Percentiles rank a stretch among this genome's conserved stretches.
These are phyloP conservation scores for Chytriomyces sp. DNA, from an alignment of 192 early-diverging fungal species.

Conservation along the genomic window DNA sequence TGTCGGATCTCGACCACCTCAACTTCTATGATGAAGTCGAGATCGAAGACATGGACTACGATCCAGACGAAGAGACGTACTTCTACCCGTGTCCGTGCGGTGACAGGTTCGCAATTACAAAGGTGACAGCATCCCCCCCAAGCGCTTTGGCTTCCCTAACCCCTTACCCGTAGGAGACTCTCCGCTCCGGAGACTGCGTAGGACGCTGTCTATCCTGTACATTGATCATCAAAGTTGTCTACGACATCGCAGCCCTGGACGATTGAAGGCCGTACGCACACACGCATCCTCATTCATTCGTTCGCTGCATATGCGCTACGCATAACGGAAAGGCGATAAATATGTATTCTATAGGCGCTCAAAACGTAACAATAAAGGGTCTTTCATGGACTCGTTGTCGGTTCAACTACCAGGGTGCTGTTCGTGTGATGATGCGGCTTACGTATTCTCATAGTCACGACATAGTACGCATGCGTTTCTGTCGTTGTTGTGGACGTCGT, in stretches of 20 bases:
- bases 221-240: conserved; percentile 84
- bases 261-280: neutral
- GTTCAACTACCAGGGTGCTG: too few relatives aligned
- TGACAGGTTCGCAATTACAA: conserved; percentile 87
- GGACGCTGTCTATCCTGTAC: conserved; percentile 93
- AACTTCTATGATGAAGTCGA: conserved; percentile 43
- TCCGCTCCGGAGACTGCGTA: conserved; percentile 82
- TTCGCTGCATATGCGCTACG: neutral
- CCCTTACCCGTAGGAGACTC: neutral
- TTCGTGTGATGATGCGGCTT: too few relatives aligned
- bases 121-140: conserved; percentile 41
- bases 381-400: too few relatives aligned
- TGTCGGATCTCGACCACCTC: neutral
- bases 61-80: conserved; percentile 80
- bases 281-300: neutral
- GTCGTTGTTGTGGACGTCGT: neutral
- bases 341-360: neutral
- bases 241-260: conserved; percentile 65
- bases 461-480: too few relatives aligned
- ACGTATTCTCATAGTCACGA: too few relatives aligned
- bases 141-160: conserved; percentile 38
- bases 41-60: conserved; percentile 90
- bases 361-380: neutral
- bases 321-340: neutral
- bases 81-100: conserved; percentile 97